Base-by-base conservation (phyloP, 495 filamentous ascomycete genomes). In the Xylaria cubensis region DNA sequence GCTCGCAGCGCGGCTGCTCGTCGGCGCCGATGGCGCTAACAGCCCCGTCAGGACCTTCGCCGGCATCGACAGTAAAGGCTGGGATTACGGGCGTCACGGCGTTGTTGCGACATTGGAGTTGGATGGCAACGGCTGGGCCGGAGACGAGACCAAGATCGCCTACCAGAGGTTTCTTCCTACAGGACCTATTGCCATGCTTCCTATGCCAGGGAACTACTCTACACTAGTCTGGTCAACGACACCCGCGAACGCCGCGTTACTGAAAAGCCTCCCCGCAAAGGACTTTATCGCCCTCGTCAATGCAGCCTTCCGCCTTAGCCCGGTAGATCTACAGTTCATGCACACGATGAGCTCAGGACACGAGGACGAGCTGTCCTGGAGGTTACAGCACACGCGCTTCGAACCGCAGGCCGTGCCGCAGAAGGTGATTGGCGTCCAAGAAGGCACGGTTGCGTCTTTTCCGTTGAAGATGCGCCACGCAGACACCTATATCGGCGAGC, bases 161-260 rank as follows among this genome's bases (percentile, higher is more conserved):
- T 99, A 97, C 80, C 96, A 99, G 83, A 89, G 96, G 44, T 99
- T 99, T 82, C 87, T 99, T 24, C 96, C 96, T 2, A 92, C 93
- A 0, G 96, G 96, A 0, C 95, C 96, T 0, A 89, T 98, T 58
- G 96, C 96, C 7, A 88, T 98, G 74, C 88, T 99, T 2, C 95
- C 96, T 10, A 84, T 98, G 1, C 96, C 96, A 4, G 92, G 91
- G 19, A 91, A 93, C 73, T 88, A 88, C 74, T 89, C 94, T 5
- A 93, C 94, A 0, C 85, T 99, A 0, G 96, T 99, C 42, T 99
- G 96, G 96, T 95, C 93, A 0, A 97, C 96, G 4, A 93, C 91
- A 1, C 90, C 93, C 29, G 80, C 87, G 48, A 88, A 94, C 72
- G 95, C 97, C 7, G 86, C 92, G 13, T 86, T 90, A 56, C 87